phyloP scores from a whole-genome alignment of 2,329 filamentous ascomycete genomes.

The Aspergillus neotritici region DNA sequence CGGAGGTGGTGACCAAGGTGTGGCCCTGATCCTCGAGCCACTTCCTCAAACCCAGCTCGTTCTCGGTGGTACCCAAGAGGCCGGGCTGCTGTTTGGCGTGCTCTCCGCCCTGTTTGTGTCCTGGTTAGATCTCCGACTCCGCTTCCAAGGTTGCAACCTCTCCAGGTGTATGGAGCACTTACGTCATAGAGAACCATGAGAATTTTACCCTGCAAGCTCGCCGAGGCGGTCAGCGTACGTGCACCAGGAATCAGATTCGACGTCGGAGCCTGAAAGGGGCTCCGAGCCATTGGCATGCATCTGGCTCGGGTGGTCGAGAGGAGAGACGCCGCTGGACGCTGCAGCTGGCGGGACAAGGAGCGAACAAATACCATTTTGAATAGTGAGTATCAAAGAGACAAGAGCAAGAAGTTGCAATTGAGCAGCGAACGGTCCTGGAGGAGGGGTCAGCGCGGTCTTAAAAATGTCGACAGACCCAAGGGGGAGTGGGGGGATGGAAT shows the following conservation, averaged over 20 bases:
- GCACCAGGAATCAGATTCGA: slow-evolving; percentile 44
- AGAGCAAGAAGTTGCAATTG: not conserved
- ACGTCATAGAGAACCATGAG: slow-evolving; percentile 91
- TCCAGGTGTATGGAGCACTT: slow-evolving; percentile 35
- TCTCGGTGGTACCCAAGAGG: slow-evolving; percentile 92
- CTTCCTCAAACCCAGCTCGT: slow-evolving; percentile 93
- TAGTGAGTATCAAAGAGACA: slow-evolving; percentile 5
- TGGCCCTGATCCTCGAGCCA: slow-evolving; percentile 98
- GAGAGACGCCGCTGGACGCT: slow-evolving; percentile 50
- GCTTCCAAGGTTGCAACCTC: too few species aligned
- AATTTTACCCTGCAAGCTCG: slow-evolving; percentile 83
- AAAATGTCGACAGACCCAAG: too few species aligned
- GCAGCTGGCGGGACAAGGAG: slow-evolving; percentile 52
- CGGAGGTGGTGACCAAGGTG: slow-evolving; percentile 91
- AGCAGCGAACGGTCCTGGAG: not conserved
- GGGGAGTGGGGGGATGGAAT: too few species aligned
- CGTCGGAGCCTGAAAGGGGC: slow-evolving; percentile 33
- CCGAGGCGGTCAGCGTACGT: slow-evolving; percentile 60
- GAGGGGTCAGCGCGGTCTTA: slow-evolving; percentile 9
- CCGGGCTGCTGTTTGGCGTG: slow-evolving; percentile 84
- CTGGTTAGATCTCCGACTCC: too few species aligned
- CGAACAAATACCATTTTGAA: slow-evolving; percentile 60
- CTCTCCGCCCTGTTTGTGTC: slow-evolving; percentile 56
- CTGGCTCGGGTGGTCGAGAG: slow-evolving; percentile 38
- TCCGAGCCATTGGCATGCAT: slow-evolving; percentile 25